These are phyloP conservation scores for Colletotrichum viniferum DNA, from an alignment of 2,329 filamentous ascomycete species.

Conservation along the genomic window DNA sequence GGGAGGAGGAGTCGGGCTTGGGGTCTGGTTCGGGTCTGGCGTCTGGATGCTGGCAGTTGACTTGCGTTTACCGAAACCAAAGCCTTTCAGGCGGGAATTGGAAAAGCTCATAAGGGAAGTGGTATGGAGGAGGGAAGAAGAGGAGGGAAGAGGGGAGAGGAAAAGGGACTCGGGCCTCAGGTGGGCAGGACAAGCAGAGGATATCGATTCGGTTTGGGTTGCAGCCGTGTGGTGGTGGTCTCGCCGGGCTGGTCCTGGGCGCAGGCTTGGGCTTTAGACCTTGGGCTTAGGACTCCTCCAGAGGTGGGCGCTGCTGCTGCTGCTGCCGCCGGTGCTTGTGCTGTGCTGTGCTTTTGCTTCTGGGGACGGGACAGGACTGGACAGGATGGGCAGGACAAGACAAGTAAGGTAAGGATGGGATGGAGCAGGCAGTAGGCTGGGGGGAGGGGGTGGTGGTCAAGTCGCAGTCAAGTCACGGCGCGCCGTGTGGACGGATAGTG, in stretches of 20 bases:
- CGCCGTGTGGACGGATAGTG: neutral
- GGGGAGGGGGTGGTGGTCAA: neutral
- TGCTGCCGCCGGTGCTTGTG: neutral
- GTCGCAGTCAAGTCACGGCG: neutral
- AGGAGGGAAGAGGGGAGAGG: conserved; percentile 13
- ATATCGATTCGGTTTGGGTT: conserved; percentile 18
- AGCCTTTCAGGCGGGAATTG: conserved; percentile 79
- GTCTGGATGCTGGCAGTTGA: conserved; percentile 66
- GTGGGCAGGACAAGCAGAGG: conserved; percentile 20
- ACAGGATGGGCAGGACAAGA: neutral
- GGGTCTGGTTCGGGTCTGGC: conserved; percentile 38
- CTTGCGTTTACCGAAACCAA: conserved; percentile 83
- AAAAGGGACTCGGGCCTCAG: conserved; percentile 17
- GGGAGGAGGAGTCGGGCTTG: conserved; percentile 42
- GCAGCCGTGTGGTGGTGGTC: conserved; percentile 3
- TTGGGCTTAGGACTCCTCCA: neutral
- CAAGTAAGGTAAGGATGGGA: neutral
- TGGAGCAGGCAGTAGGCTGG: neutral
- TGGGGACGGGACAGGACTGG: neutral
- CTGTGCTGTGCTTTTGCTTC: neutral
- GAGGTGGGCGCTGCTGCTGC: neutral
- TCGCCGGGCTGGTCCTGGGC: conserved; percentile 7
- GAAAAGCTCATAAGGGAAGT: conserved; percentile 72
- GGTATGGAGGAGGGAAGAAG: conserved; percentile 12
- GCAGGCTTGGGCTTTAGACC: neutral